A percentile compares a stretch with the other conserved stretches of the same genome.
Evolutionary conservation across 2,329 filamentous ascomycete species (phyloP).

Genomic region (Claviceps sp.): DNA sequence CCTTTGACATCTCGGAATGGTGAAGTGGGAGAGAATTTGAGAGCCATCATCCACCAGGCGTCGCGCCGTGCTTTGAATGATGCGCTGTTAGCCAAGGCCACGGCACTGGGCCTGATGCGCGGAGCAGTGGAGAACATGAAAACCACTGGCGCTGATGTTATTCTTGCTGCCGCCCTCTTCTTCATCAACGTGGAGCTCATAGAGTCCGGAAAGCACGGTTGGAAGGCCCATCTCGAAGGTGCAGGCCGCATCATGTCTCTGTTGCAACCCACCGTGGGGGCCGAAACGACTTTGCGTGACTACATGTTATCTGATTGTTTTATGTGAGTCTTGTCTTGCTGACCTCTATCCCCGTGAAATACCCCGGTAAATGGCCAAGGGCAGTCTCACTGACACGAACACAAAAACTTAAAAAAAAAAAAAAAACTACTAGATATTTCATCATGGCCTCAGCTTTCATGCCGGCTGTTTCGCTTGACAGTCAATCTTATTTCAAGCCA

Average conservation of each 20-base stretch:
- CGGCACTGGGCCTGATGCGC: slow-evolving; percentile 28
- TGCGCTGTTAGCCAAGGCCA: slow-evolving; percentile 31
- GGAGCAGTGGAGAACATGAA: slow-evolving; percentile 25
- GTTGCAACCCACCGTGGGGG: slow-evolving; percentile 19
- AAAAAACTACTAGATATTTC: slow-evolving; percentile 25
- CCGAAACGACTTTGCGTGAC: slow-evolving; percentile 25
- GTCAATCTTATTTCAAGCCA: slow-evolving; percentile 21
- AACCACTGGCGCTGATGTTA: slow-evolving; percentile 23
- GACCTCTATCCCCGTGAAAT: background rate
- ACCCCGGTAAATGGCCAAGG: background rate
- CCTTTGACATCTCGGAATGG: slow-evolving; percentile 10
- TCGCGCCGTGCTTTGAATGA: slow-evolving; percentile 24
- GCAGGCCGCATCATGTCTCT: slow-evolving; percentile 30
- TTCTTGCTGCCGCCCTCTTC: slow-evolving; percentile 33
- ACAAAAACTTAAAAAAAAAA: slow-evolving; percentile 11
- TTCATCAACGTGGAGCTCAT: slow-evolving; percentile 38
- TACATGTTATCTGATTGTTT: slow-evolving; percentile 36
- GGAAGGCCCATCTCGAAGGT: slow-evolving; percentile 33
- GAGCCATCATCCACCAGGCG: slow-evolving; percentile 8
- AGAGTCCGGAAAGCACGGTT: slow-evolving; percentile 33
- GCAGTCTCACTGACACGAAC: background rate
- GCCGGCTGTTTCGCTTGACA: slow-evolving; percentile 16
- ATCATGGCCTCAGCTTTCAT: slow-evolving; percentile 32
- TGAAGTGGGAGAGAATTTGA: background rate
- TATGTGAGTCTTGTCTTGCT: slow-evolving; percentile 21